phyloP scores from a whole-genome alignment of 2,329 filamentous ascomycete species.

The Sporothrix dimorphospora region DNA sequence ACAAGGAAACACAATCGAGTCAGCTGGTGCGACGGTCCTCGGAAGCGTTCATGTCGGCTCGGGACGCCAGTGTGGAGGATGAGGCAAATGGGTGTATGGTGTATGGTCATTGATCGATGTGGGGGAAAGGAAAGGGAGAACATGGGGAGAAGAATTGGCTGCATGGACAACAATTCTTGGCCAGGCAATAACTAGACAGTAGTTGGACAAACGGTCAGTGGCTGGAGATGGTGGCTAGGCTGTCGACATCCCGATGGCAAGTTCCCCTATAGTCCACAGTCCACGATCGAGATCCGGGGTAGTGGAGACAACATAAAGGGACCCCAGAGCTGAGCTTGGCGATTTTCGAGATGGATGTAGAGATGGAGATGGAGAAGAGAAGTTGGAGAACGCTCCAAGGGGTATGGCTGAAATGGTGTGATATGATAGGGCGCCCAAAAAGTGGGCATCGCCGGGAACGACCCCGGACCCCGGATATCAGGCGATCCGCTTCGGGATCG shows the following conservation, averaged over 20 bases:
- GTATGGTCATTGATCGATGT: background rate
- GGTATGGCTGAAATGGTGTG: too few relatives aligned
- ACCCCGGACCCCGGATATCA: constrained; percentile 12
- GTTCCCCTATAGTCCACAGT: background rate
- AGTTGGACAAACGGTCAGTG: background rate
- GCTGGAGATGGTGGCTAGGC: background rate
- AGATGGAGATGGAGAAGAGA: background rate
- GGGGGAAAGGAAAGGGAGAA: background rate
- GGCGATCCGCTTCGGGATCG: background rate
- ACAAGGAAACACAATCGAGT: too few relatives aligned
- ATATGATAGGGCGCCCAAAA: background rate
- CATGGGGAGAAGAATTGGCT: background rate
- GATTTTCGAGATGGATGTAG: too few relatives aligned
- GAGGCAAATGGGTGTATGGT: background rate
- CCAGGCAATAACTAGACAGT: background rate
- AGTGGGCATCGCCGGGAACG: background rate
- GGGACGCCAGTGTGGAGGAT: background rate
- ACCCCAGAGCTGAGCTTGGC: background rate
- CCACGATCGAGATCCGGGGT: constrained; percentile 5
- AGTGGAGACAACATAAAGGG: background rate
- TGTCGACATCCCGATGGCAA: background rate
- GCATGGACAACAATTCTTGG: background rate
- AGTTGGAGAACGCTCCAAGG: background rate
- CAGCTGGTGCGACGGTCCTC: too few relatives aligned
- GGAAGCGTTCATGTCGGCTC: background rate